Percentiles rank a stretch among this genome's conserved stretches.
Conservation (phyloP, 208 protist genomes). For the Acanthamoeba royreba region DNA sequence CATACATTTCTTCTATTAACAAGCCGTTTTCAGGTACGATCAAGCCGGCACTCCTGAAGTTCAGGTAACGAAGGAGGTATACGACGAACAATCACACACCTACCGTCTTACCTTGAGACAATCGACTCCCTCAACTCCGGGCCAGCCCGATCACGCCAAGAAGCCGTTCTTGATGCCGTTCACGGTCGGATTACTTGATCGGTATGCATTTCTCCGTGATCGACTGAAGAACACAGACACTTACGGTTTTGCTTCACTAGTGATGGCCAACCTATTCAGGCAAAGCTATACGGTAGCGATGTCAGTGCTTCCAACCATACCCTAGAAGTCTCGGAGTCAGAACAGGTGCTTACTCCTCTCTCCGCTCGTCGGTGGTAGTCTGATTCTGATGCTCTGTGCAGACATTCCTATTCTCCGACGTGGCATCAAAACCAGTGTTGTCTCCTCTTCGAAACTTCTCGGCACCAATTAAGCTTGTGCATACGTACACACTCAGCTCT, state of each 20-base stretch:
- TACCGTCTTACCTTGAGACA: background rate
- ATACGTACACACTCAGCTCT: background rate
- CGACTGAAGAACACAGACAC: background rate
- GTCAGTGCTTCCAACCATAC: background rate
- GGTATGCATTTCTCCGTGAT: background rate
- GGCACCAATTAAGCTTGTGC: background rate
- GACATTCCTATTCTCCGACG: background rate
- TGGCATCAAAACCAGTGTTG: background rate
- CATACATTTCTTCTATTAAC: background rate
- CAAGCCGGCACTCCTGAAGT: slow-evolving; percentile 27
- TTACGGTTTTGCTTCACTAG: background rate
- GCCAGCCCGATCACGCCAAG: background rate
- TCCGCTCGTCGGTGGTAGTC: background rate
- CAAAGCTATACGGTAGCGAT: background rate
- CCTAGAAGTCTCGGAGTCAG: background rate
- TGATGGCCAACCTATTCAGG: background rate
- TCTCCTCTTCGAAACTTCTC: background rate
- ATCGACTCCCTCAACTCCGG: background rate
- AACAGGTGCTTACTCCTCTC: background rate
- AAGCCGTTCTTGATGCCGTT: background rate
- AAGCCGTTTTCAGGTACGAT: background rate
- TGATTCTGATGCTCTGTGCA: background rate
- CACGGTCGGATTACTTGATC: background rate
- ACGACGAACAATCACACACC: background rate
- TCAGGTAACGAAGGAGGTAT: background rate